A percentile compares a stretch with the other conserved stretches of the same genome.
phyloP scores from a whole-genome alignment of 1,284 basidiomycete genomes.

The Mycena citricolor region DNA sequence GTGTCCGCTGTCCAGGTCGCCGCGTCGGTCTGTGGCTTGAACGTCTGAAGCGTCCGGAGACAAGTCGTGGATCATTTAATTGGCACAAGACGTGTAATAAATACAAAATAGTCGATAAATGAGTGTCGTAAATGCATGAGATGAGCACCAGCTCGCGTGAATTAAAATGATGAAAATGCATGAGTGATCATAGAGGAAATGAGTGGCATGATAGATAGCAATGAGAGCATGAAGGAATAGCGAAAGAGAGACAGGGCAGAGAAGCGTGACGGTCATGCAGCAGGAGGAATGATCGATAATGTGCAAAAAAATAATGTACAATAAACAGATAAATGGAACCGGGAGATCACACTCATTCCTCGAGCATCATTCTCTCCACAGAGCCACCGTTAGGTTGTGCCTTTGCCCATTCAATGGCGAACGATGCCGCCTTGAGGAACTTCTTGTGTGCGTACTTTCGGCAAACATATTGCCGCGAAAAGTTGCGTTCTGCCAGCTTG shows the following conservation, averaged over 20 bases:
- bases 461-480: constrained; percentile 87
- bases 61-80: no score
- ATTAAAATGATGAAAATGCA: no score
- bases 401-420: constrained; percentile 70
- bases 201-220: no score
- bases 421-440: constrained; percentile 86
- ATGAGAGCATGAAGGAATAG: constrained; percentile 18
- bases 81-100: no score
- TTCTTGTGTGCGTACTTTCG: constrained; percentile 98
- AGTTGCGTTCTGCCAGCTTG: constrained; percentile 79
- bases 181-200: no score
- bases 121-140: no score
- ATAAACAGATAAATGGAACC: constrained; percentile 23
- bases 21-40: constrained; percentile 18
- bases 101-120: no score
- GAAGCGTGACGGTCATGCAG: constrained; percentile 10
- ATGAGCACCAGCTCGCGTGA: no score
- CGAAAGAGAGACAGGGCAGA: constrained; percentile 1
- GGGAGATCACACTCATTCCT: constrained; percentile 37
- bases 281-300: constrained; percentile 13
- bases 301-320: constrained; percentile 5
- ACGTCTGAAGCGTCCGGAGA: no score
- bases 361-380: constrained; percentile 50
- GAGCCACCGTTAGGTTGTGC: constrained; percentile 34
- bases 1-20: constrained; percentile 34